These are phyloP conservation scores for Zoysia japonica DNA, from an alignment of 176 grass and related monocot genomes.

Conservation along the genomic window DNA sequence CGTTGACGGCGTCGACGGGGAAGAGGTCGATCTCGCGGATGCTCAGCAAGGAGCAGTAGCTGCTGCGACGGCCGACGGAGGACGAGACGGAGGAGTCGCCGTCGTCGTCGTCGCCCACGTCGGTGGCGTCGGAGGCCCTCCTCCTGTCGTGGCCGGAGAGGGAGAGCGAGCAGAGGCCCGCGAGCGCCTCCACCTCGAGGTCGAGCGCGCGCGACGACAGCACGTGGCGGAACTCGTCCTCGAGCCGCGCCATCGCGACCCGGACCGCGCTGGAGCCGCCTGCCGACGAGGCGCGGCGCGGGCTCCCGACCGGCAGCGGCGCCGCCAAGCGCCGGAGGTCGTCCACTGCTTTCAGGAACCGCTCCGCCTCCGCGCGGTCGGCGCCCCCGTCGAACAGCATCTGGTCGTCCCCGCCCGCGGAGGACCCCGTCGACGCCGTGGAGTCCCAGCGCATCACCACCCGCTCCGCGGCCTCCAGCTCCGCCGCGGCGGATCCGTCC, in stretches of 20 bases:
- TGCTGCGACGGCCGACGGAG: conserved; percentile 53
- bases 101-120: not conserved
- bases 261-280: conserved; percentile 31
- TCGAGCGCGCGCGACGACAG: conserved; percentile 51
- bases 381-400: conserved; percentile 47
- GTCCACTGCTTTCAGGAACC: conserved; percentile 59
- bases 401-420: conserved; percentile 41
- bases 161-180: conserved; percentile 47
- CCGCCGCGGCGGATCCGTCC: conserved; percentile 56
- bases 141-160: conserved; percentile 28
- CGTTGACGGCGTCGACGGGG: conserved; percentile 63
- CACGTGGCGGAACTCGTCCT: conserved; percentile 73
- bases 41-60: conserved; percentile 62
- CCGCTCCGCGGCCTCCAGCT: conserved; percentile 51
- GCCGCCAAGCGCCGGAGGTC: conserved; percentile 48
- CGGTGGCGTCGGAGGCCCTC: conserved; percentile 6
- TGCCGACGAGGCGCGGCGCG: conserved; percentile 27
- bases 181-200: conserved; percentile 54
- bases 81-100: conserved; percentile 17
- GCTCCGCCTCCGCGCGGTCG: conserved; percentile 52
- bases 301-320: conserved; percentile 31
- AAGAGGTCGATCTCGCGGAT: conserved; percentile 83
- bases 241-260: conserved; percentile 63
- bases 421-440: conserved; percentile 6
- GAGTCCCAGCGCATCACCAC: conserved; percentile 64